Evolutionary conservation across 257 asterid species (phyloP).

Genomic region (Ballota nigra): DNA sequence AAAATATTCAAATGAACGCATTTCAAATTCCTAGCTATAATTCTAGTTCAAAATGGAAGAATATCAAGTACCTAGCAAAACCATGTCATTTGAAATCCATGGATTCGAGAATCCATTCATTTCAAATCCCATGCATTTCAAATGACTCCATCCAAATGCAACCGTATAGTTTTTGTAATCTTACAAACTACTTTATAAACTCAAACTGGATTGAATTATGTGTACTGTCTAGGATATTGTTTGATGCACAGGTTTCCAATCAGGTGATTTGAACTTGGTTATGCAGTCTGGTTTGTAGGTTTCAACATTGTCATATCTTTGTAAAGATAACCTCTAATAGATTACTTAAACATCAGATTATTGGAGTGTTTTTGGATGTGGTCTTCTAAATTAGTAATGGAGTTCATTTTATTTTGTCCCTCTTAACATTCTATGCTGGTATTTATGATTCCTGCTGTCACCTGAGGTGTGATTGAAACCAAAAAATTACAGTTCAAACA

Average conservation of each 20-base stretch:
- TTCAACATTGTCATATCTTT: neutral
- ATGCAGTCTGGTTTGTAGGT: neutral
- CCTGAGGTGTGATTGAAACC: neutral
- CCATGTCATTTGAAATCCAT: too few species aligned
- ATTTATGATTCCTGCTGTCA: neutral
- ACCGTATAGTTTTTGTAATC: neutral
- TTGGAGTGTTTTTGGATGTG: neutral
- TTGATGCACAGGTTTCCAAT: neutral
- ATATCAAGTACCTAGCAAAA: too few species aligned
- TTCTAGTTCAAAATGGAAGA: too few species aligned
- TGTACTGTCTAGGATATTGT: neutral
- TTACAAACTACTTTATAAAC: neutral
- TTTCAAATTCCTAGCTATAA: too few species aligned
- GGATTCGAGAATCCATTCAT: too few species aligned
- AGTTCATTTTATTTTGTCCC: neutral
- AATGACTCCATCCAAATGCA: too few species aligned
- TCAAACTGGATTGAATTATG: constrained; percentile 1
- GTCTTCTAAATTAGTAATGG: neutral
- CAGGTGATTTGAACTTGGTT: constrained; percentile 5
- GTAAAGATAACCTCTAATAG: neutral
- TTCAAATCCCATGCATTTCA: too few species aligned
- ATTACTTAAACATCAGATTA: neutral
- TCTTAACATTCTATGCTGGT: neutral
- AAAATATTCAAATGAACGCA: too few species aligned
- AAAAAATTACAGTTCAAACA: neutral